Percentiles rank a stretch among this genome's conserved stretches.
Conservation (phyloP, 306 rosid genomes). For the Abrus pulchellus region DNA sequence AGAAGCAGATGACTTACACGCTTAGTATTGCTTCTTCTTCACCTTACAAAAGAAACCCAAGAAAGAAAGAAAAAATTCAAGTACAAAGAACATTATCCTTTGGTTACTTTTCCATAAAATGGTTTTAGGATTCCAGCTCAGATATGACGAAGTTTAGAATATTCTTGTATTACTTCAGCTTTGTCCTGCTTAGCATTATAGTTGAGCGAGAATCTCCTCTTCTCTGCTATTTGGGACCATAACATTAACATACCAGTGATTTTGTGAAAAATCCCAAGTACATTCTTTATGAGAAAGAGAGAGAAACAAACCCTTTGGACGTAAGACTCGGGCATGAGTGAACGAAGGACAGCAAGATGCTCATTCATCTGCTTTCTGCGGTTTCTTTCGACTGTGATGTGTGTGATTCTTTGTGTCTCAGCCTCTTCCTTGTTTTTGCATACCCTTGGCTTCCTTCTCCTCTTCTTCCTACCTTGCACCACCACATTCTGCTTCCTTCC, state of each 20-base stretch:
- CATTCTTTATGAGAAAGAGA: conserved; percentile 33
- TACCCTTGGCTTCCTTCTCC: conserved; percentile 78
- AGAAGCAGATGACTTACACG: neutral
- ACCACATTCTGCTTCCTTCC: conserved; percentile 38
- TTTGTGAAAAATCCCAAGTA: conserved; percentile 22
- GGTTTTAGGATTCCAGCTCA: conserved; percentile 17
- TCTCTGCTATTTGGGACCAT: conserved; percentile 34
- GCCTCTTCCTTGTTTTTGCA: conserved; percentile 92
- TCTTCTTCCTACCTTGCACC: conserved; percentile 67
- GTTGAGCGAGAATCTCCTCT: conserved; percentile 36
- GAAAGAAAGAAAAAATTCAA: neutral
- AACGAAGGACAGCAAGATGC: conserved; percentile 85
- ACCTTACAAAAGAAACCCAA: neutral
- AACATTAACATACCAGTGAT: neutral
- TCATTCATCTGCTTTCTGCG: conserved; percentile 94
- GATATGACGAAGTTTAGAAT: conserved; percentile 22
- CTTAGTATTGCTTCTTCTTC: neutral
- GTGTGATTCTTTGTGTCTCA: conserved; percentile 94
- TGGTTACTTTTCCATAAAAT: neutral
- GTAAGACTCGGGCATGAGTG: conserved; percentile 89
- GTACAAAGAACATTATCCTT: neutral
- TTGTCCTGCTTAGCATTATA: conserved; percentile 33
- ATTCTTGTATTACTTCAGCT: conserved; percentile 5
- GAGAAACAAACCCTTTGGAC: conserved; percentile 80
- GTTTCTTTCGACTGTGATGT: conserved; percentile 93